Evolutionary conservation across 768 basidiomycete genomes (phyloP).

Genomic region (Leucocoprinus sp.): DNA sequence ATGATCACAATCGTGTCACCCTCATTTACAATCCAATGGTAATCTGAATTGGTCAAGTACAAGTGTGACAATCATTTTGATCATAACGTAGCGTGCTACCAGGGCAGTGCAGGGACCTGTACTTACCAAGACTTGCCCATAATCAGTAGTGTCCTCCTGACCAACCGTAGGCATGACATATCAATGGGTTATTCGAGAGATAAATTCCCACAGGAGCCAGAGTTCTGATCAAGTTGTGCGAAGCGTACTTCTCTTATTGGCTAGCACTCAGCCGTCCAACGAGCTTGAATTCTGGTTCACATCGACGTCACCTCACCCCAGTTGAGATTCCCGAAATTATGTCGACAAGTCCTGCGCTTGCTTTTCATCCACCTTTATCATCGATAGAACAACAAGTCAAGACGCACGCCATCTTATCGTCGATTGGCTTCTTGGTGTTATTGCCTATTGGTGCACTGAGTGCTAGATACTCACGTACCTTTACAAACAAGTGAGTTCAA

Average conservation of each 20-base stretch:
- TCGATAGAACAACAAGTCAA: slow-evolving; percentile 27
- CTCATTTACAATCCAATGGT: background rate
- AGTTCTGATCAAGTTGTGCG: background rate
- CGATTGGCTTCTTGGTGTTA: slow-evolving; percentile 46
- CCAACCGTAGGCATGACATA: background rate
- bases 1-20: too few species aligned
- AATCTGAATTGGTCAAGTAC: background rate
- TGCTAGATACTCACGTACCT: slow-evolving; percentile 46
- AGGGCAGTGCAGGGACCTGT: too few species aligned
- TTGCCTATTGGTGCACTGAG: slow-evolving; percentile 52
- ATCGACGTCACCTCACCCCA: too few species aligned
- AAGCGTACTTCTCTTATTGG: too few species aligned
- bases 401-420: slow-evolving; percentile 44
- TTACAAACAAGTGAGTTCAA: slow-evolving; percentile 32
- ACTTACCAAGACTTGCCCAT: too few species aligned
- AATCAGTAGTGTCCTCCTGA: background rate
- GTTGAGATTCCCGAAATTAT: too few species aligned
- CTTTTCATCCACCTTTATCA: slow-evolving; percentile 7
- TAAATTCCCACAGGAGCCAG: background rate
- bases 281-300: too few species aligned
- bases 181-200: too few species aligned
- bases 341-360: background rate
- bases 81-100: too few species aligned
- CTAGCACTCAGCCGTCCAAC: too few species aligned
- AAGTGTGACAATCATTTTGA: too few species aligned